Conservation (phyloP, 441 rosid species). For the Melastoma candidum region DNA sequence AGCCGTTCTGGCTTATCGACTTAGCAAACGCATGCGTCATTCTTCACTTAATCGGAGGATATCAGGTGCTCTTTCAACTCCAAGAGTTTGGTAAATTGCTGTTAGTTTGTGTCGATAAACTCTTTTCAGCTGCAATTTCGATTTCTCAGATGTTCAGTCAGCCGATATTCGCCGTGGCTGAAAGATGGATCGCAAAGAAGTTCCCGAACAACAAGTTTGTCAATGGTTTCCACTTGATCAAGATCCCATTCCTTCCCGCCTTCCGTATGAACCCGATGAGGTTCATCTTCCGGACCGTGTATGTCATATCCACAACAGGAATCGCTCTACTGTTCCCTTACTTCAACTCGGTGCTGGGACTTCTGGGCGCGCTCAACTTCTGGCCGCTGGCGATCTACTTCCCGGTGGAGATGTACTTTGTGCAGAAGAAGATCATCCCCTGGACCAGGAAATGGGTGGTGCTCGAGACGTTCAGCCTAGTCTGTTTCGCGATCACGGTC, state of each 20-base stretch:
- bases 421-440: constrained; percentile 44
- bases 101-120: too few species aligned
- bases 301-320: constrained; percentile 47
- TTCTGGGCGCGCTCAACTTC: constrained; percentile 62
- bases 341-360: constrained; percentile 39
- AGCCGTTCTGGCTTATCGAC: constrained; percentile 11
- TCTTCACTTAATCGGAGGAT: constrained; percentile 17
- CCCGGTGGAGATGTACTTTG: constrained; percentile 75
- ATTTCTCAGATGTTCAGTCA: constrained; percentile 49
- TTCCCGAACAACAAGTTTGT: constrained; percentile 41
- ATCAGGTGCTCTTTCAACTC: constrained; percentile 8
- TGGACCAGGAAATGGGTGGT: constrained; percentile 67
- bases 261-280: constrained; percentile 34
- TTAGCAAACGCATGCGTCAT: constrained; percentile 10
- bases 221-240: constrained; percentile 24
- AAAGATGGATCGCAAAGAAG: constrained; percentile 31
- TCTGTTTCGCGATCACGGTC: constrained; percentile 38
- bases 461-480: constrained; percentile 48
- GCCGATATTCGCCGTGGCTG: constrained; percentile 54
- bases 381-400: constrained; percentile 78
- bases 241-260: constrained; percentile 26
- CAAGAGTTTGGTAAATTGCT: too few species aligned
- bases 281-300: constrained; percentile 44
- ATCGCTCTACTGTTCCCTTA: constrained; percentile 57
- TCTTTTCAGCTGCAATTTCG: too few species aligned